Evolutionary conservation across 2,329 filamentous ascomycete species (phyloP).

Genomic region (Fusarium fujikuroi): DNA sequence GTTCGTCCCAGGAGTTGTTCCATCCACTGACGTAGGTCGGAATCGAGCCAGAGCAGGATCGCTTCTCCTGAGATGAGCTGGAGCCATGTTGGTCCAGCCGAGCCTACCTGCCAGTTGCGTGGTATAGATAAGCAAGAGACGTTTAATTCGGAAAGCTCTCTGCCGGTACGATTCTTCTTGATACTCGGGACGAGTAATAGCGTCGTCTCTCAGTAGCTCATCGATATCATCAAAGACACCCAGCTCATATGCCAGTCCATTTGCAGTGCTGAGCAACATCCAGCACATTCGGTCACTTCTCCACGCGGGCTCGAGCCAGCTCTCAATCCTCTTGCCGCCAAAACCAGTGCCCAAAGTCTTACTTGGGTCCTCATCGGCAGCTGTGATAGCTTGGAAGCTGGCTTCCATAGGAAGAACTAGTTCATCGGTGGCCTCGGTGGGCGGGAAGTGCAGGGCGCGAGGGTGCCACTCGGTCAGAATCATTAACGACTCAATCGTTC

Average conservation of each 20-base stretch:
- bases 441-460: slow-evolving; percentile 91
- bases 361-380: slow-evolving; percentile 50
- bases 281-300: slow-evolving; percentile 95
- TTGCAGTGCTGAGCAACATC: slow-evolving; percentile 94
- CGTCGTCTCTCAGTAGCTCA: slow-evolving; percentile 69
- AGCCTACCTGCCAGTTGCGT: slow-evolving; percentile 93
- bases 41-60: slow-evolving; percentile 66
- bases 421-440: slow-evolving; percentile 78
- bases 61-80: slow-evolving; percentile 69
- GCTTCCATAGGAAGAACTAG: slow-evolving; percentile 72
- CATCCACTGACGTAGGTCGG: slow-evolving; percentile 63
- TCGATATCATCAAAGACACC: slow-evolving; percentile 94
- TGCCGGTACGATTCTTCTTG: slow-evolving; percentile 82
- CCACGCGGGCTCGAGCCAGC: slow-evolving; percentile 97
- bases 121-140: slow-evolving; percentile 88
- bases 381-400: slow-evolving; percentile 53
- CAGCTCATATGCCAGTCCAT: slow-evolving; percentile 90
- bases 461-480: slow-evolving; percentile 98
- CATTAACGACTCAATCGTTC: slow-evolving; percentile 93
- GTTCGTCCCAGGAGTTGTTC: slow-evolving; percentile 69
- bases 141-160: slow-evolving; percentile 82
- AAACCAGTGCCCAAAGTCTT: slow-evolving; percentile 63
- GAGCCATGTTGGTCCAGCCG: slow-evolving; percentile 94
- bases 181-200: slow-evolving; percentile 71
- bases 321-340: slow-evolving; percentile 87